Evolutionary conservation across 768 basidiomycete genomes (phyloP).

Genomic region (Boletus fagicola): DNA sequence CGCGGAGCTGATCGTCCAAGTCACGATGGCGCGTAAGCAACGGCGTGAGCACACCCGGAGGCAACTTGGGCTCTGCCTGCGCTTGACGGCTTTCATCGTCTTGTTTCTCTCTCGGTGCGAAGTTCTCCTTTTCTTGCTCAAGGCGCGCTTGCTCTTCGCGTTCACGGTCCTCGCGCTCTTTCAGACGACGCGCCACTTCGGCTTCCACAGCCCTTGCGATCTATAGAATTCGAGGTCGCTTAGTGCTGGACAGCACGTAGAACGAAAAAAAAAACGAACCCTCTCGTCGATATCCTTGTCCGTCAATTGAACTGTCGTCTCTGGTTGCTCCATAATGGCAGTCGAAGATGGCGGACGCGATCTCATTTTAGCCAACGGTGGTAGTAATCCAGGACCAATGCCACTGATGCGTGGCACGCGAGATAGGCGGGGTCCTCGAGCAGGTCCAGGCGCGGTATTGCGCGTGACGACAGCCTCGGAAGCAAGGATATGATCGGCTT

Average conservation of each 20-base stretch:
- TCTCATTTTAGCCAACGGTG: slow-evolving; percentile 20
- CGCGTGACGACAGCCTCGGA: slow-evolving; percentile 7
- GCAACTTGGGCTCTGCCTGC: slow-evolving; percentile 20
- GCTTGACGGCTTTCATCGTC: slow-evolving; percentile 7
- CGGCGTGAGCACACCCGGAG: slow-evolving; percentile 52
- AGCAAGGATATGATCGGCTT: slow-evolving; percentile 36
- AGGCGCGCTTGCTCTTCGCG: slow-evolving; percentile 32
- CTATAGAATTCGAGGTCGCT: slow-evolving; percentile 32
- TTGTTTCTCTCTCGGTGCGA: slow-evolving; percentile 15
- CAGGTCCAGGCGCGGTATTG: slow-evolving; percentile 12
- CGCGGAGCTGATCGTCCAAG: slow-evolving; percentile 64
- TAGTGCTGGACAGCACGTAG: not conserved
- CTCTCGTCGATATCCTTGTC: slow-evolving; percentile 75
- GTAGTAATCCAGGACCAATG: slow-evolving; percentile 27
- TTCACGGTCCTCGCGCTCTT: slow-evolving; percentile 37
- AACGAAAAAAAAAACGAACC: slow-evolving; percentile 35
- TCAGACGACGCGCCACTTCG: slow-evolving; percentile 68
- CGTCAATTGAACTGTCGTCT: slow-evolving; percentile 37
- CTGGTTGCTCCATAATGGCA: slow-evolving; percentile 17
- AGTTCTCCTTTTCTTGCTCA: slow-evolving; percentile 30
- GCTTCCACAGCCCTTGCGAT: slow-evolving; percentile 73
- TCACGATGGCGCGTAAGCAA: slow-evolving; percentile 64
- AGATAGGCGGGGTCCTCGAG: slow-evolving; percentile 30
- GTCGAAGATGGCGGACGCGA: slow-evolving; percentile 19
- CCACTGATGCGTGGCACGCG: slow-evolving; percentile 34